Evolutionary conservation across 2,329 filamentous ascomycete genomes (phyloP).

Genomic region (Exophiala lecanii-corni): DNA sequence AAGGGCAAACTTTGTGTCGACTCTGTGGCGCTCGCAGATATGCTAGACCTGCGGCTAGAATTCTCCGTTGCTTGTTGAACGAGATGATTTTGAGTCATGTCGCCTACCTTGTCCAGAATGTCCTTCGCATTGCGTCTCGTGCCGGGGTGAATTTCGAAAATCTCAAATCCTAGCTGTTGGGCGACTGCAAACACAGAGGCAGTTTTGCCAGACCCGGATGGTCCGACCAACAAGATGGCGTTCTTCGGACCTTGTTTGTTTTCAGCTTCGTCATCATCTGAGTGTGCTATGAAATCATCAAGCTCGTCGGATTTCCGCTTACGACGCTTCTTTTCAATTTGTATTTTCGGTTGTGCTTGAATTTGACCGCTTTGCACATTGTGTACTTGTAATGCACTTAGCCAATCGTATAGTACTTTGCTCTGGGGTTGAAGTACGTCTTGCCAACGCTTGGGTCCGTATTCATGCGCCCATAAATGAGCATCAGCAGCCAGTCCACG

Average conservation of each 20-base stretch:
- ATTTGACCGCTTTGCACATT: constrained; percentile 61
- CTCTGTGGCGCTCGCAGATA: constrained; percentile 12
- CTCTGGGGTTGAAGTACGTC: constrained; percentile 71
- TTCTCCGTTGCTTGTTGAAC: constrained; percentile 49
- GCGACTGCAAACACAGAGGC: constrained; percentile 88
- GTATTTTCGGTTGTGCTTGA: constrained; percentile 24
- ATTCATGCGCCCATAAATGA: constrained; percentile 75
- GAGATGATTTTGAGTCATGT: constrained; percentile 94
- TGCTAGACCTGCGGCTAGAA: constrained; percentile 20
- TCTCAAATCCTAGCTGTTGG: constrained; percentile 83
- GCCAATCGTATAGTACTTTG: constrained; percentile 79
- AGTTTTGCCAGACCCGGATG: constrained; percentile 87
- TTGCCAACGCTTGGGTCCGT: constrained; percentile 63
- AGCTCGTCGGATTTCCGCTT: constrained; percentile 63
- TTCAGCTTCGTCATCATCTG: constrained; percentile 70
- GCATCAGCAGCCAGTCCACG: constrained; percentile 64
- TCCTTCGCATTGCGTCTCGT: constrained; percentile 83
- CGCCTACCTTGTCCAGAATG: constrained; percentile 83
- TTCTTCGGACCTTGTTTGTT: constrained; percentile 50
- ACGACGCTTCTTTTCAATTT: constrained; percentile 52
- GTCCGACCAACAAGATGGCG: constrained; percentile 81
- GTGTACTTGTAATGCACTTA: constrained; percentile 69
- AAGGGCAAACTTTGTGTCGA: constrained; percentile 16
- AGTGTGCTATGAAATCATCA: constrained; percentile 74
- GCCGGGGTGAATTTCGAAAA: constrained; percentile 90